Evolutionary conservation across 176 grass and related monocot genomes (phyloP).

Genomic region (Microstegium vimineum): DNA sequence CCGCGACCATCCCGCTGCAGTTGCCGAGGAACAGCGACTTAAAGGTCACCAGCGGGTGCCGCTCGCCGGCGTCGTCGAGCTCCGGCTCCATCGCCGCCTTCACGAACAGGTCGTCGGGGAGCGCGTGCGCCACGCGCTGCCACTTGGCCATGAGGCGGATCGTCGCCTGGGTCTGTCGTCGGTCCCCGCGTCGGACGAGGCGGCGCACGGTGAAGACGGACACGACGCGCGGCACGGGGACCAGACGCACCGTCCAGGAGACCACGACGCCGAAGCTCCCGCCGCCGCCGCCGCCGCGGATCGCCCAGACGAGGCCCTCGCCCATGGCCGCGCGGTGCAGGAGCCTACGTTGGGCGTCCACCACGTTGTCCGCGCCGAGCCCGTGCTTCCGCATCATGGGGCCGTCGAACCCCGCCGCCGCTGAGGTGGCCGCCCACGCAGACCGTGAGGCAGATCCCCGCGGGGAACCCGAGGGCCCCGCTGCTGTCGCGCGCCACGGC

Average conservation of each 20-base stretch:
- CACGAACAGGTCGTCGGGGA: slow-evolving; percentile 53
- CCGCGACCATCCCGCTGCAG: slow-evolving; percentile 28
- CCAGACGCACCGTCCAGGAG: slow-evolving; percentile 62
- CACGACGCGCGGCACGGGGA: slow-evolving; percentile 44
- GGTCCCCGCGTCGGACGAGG: background rate
- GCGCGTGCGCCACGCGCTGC: slow-evolving; percentile 56
- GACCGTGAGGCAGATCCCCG: slow-evolving; percentile 54
- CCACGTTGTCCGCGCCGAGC: slow-evolving; percentile 56
- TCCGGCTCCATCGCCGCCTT: slow-evolving; percentile 34
- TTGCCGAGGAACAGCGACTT: slow-evolving; percentile 62
- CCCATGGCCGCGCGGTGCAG: slow-evolving; percentile 46
- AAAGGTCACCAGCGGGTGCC: slow-evolving; percentile 33
- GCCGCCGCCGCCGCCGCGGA: slow-evolving; percentile 65
- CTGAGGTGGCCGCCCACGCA: slow-evolving; percentile 60
- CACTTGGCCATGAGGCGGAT: slow-evolving; percentile 44
- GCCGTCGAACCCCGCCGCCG: slow-evolving; percentile 56
- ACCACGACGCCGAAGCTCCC: slow-evolving; percentile 66
- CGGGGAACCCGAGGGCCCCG: slow-evolving; percentile 42
- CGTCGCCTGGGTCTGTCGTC: background rate
- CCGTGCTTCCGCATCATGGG: slow-evolving; percentile 54
- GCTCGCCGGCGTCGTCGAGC: slow-evolving; percentile 5
- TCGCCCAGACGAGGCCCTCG: slow-evolving; percentile 63
- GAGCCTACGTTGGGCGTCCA: slow-evolving; percentile 46
- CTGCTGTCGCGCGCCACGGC: slow-evolving; percentile 23
- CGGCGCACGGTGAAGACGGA: slow-evolving; percentile 38